A percentile compares a stretch with the other conserved stretches of the same genome.
Conservation (phyloP, 176 grass and related monocot genomes). For the Neostapfia colusana region DNA sequence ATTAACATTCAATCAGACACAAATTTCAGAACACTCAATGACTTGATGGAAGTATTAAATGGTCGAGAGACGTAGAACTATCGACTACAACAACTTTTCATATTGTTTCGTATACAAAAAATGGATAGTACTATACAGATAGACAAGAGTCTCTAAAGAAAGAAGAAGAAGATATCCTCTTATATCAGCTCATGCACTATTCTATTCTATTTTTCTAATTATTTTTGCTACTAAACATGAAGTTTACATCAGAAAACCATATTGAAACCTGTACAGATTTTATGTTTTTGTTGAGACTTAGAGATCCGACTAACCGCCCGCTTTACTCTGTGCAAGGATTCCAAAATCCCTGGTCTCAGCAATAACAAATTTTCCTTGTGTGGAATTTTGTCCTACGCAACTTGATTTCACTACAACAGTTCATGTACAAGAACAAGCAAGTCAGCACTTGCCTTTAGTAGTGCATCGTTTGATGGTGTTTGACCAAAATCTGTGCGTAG, state of each 20-base stretch:
- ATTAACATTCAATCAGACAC: not conserved
- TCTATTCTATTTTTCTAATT: conserved; percentile 21
- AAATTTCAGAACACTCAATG: not conserved
- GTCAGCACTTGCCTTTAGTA: conserved; percentile 53
- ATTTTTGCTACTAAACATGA: conserved; percentile 23
- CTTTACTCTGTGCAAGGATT: conserved; percentile 45
- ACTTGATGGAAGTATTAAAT: not conserved
- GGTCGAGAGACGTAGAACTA: not conserved
- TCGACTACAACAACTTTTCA: not conserved
- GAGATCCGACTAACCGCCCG: conserved; percentile 28
- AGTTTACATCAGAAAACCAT: conserved; percentile 44
- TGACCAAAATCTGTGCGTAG: conserved; percentile 73
- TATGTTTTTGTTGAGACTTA: conserved; percentile 21
- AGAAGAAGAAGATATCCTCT: not conserved
- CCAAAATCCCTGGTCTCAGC: conserved; percentile 38
- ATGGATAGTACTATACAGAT: conserved; percentile 8
- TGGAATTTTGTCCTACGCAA: conserved; percentile 32
- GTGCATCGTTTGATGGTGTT: conserved; percentile 44
- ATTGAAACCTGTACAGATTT: conserved; percentile 35
- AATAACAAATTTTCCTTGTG: no score
- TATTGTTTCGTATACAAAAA: not conserved
- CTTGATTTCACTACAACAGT: conserved; percentile 42
- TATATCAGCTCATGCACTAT: conserved; percentile 6
- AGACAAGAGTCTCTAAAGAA: not conserved
- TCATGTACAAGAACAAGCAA: conserved; percentile 48